Percentiles rank a stretch among this genome's conserved stretches.
phyloP scores from a whole-genome alignment of 495 filamentous ascomycete species.

The Cercophora scortea region DNA sequence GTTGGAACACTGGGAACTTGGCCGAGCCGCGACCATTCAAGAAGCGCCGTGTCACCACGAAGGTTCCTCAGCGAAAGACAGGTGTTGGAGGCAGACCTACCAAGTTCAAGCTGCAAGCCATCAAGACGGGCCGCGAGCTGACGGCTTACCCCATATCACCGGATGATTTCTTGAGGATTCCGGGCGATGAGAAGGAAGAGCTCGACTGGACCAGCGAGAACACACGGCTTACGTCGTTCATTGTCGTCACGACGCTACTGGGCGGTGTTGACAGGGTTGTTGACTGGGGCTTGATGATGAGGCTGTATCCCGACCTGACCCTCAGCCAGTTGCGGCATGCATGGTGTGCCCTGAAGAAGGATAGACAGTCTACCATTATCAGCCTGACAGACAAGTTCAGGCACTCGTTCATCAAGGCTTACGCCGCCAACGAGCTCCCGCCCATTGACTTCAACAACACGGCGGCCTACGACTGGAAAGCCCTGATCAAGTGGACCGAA shows the following conservation, averaged over 20 bases:
- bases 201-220: constrained; percentile 34
- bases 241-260: constrained; percentile 62
- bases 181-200: constrained; percentile 17
- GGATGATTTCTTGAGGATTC: constrained; percentile 28
- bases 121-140: constrained; percentile 32
- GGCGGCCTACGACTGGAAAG: constrained; percentile 67
- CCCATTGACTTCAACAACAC: constrained; percentile 64
- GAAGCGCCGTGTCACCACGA: constrained; percentile 9
- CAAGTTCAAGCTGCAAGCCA: constrained; percentile 23
- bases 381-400: constrained; percentile 73
- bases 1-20: neutral
- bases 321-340: constrained; percentile 48
- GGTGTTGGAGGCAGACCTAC: constrained; percentile 12
- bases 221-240: constrained; percentile 57
- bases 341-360: constrained; percentile 51
- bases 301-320: constrained; percentile 55
- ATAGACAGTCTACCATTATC: constrained; percentile 53
- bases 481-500: constrained; percentile 62
- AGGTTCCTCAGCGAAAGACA: constrained; percentile 3
- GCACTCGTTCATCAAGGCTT: constrained; percentile 65
- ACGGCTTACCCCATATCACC: constrained; percentile 26
- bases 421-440: constrained; percentile 59
- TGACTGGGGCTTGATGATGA: constrained; percentile 66
- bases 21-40: constrained; percentile 3
- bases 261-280: constrained; percentile 62